A percentile compares a stretch with the other conserved stretches of the same genome.
Conservation (phyloP, 805 yeast species). For the Saturnispora sekii region DNA sequence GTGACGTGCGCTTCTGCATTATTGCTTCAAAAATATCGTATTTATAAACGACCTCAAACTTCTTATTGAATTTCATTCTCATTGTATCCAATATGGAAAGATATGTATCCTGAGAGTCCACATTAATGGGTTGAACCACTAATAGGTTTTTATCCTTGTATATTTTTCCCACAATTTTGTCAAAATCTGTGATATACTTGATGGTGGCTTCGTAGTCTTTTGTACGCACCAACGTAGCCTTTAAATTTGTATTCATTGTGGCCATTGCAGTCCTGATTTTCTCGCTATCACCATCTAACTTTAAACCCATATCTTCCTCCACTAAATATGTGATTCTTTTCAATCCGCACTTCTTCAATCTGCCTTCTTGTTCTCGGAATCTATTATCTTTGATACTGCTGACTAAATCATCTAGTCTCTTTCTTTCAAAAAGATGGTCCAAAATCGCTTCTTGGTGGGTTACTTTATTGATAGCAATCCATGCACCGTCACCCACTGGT, state of each 20-base stretch:
- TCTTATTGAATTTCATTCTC: constrained; percentile 19
- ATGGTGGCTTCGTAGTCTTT: constrained; percentile 68
- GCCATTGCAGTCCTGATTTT: constrained; percentile 72
- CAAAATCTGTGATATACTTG: constrained; percentile 42
- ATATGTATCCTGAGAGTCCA: constrained; percentile 45
- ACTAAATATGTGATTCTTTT: constrained; percentile 62
- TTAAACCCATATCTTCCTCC: constrained; percentile 57
- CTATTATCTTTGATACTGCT: constrained; percentile 81
- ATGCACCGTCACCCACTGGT: constrained; percentile 77
- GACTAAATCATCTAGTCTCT: constrained; percentile 79
- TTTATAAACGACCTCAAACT: constrained; percentile 34
- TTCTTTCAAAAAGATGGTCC: constrained; percentile 82
- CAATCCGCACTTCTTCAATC: constrained; percentile 64
- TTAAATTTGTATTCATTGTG: constrained; percentile 52
- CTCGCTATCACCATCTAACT: constrained; percentile 40
- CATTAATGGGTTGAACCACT: constrained; percentile 42
- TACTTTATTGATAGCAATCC: constrained; percentile 67
- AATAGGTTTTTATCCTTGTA: constrained; percentile 33
- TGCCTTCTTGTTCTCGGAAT: constrained; percentile 73
- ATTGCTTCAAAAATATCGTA: constrained; percentile 53
- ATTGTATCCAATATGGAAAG: constrained; percentile 32
- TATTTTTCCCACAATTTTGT: constrained; percentile 32
- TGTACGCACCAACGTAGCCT: constrained; percentile 61
- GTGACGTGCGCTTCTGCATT: constrained; percentile 58
- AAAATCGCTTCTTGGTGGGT: constrained; percentile 58